Conservation (phyloP, 2,329 filamentous ascomycete genomes). For the Zasmidium angulare region DNA sequence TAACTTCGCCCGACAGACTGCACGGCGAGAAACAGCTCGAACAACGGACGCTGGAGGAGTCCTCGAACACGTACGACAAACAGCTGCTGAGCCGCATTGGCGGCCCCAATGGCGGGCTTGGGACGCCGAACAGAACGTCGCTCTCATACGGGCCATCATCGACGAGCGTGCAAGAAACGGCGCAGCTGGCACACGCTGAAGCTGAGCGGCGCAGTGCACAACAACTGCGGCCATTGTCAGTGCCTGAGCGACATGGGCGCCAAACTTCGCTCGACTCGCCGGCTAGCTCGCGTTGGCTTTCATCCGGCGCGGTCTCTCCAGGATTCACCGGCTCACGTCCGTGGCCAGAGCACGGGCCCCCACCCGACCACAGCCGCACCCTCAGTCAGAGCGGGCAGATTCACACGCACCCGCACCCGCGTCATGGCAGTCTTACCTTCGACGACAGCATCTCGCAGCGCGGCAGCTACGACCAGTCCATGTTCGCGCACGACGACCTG, state of each 20-base stretch:
- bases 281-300: slow-evolving; percentile 39
- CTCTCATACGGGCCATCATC: slow-evolving; percentile 27
- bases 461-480: slow-evolving; percentile 62
- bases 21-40: slow-evolving; percentile 62
- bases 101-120: slow-evolving; percentile 49
- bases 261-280: slow-evolving; percentile 41
- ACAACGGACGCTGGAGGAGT: slow-evolving; percentile 56
- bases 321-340: slow-evolving; percentile 47
- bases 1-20: slow-evolving; percentile 42
- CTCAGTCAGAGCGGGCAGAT: slow-evolving; percentile 8
- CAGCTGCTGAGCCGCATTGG: slow-evolving; percentile 63
- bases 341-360: slow-evolving; percentile 37
- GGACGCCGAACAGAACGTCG: slow-evolving; percentile 51
- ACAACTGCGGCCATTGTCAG: slow-evolving; percentile 42
- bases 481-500: slow-evolving; percentile 52
- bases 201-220: slow-evolving; percentile 44
- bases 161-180: slow-evolving; percentile 29
- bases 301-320: slow-evolving; percentile 45
- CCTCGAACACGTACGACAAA: slow-evolving; percentile 63
- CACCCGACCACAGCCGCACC: slow-evolving; percentile 26
- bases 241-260: slow-evolving; percentile 43
- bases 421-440: slow-evolving; percentile 40
- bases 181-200: slow-evolving; percentile 38
- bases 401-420: slow-evolving; percentile 23
- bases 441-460: slow-evolving; percentile 55